Conservation (phyloP, 116 monocot genomes). For the Iris pallida region DNA sequence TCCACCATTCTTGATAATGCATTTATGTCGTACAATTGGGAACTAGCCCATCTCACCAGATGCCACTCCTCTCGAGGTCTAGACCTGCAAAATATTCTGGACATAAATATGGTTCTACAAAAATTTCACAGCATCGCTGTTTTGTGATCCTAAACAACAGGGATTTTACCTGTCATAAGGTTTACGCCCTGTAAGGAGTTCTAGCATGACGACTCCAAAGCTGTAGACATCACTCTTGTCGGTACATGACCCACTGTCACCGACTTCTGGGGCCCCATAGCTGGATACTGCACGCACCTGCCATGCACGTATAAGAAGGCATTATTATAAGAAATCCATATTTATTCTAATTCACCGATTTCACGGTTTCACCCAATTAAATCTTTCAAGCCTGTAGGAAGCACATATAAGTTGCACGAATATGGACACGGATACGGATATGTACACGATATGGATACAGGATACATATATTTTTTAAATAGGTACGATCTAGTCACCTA, state of each 20-base stretch:
- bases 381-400: too few species aligned
- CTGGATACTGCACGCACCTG: constrained; percentile 4
- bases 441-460: too few species aligned
- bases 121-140: background rate
- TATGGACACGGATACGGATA: too few species aligned
- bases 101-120: background rate
- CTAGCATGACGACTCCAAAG: constrained; percentile 45
- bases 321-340: too few species aligned
- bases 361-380: too few species aligned
- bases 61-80: constrained; percentile 59
- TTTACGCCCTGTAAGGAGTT: constrained; percentile 45
- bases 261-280: constrained; percentile 34
- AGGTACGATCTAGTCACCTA: too few species aligned
- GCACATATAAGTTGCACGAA: too few species aligned
- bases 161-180: constrained; percentile 31
- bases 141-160: background rate
- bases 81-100: constrained; percentile 28
- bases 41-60: constrained; percentile 77
- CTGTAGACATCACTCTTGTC: constrained; percentile 40
- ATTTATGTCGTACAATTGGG: constrained; percentile 73
- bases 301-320: too few species aligned
- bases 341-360: too few species aligned
- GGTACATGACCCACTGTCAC: constrained; percentile 15
- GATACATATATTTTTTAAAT: too few species aligned
- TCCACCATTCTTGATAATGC: constrained; percentile 71